Evolutionary conservation across 176 grass and related monocot species (phyloP).

Genomic region (Elaeis guineensis): DNA sequence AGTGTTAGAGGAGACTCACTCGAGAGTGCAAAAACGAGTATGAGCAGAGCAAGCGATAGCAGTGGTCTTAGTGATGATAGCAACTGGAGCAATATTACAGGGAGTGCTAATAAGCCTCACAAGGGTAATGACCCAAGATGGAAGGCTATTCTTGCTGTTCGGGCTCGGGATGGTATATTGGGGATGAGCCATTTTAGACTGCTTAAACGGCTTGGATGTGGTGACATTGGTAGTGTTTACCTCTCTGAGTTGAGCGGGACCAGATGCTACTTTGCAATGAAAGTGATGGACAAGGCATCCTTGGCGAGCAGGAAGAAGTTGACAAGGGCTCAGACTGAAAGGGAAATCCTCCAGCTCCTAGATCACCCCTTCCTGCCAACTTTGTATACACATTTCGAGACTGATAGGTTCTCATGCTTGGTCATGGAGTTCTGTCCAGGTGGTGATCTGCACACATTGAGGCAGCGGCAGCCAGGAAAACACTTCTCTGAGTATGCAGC

Average conservation of each 20-base stretch:
- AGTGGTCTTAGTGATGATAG: constrained; percentile 85
- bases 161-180: constrained; percentile 48
- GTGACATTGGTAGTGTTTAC: constrained; percentile 92
- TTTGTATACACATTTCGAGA: constrained; percentile 15
- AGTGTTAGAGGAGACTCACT: constrained; percentile 44
- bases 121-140: constrained; percentile 91
- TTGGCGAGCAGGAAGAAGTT: constrained; percentile 17
- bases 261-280: constrained; percentile 93
- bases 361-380: constrained; percentile 16
- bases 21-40: constrained; percentile 85
- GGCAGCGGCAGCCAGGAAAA: constrained; percentile 9
- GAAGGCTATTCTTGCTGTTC: constrained; percentile 85
- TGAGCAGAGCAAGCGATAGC: constrained; percentile 85
- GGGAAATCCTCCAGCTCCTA: constrained; percentile 8
- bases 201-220: constrained; percentile 79
- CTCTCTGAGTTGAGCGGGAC: constrained; percentile 89
- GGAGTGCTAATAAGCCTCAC: constrained; percentile 78
- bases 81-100: constrained; percentile 81
- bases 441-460: constrained; percentile 86
- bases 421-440: constrained; percentile 98
- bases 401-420: constrained; percentile 43
- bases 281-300: constrained; percentile 36
- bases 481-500: constrained; percentile 18
- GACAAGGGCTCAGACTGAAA: constrained; percentile 12
- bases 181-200: constrained; percentile 97